Percentiles rank a stretch among this genome's conserved stretches.
Evolutionary conservation across 2,329 filamentous ascomycete genomes (phyloP).

Genomic region (Calonectria henricotiae): DNA sequence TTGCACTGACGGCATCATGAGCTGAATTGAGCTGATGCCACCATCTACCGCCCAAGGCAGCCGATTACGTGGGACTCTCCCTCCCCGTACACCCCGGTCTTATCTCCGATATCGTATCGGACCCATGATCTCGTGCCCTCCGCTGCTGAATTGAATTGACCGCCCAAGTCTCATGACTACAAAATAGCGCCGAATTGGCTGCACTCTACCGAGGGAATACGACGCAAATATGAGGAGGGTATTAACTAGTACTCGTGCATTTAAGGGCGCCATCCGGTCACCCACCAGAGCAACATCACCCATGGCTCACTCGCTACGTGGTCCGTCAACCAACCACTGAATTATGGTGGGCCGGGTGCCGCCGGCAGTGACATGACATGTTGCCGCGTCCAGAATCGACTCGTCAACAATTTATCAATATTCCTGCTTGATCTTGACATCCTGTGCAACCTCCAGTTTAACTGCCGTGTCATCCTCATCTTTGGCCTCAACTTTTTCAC

Average conservation of each 20-base stretch:
- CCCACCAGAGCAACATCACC: constrained; percentile 20
- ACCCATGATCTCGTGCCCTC: constrained; percentile 50
- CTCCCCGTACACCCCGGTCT: constrained; percentile 33
- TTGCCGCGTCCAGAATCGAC: constrained; percentile 6
- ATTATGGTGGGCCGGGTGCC: constrained; percentile 31
- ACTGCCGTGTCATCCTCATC: constrained; percentile 22
- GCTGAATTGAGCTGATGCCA: constrained; percentile 25
- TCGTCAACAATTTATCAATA: constrained; percentile 41
- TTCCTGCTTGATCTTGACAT: constrained; percentile 52
- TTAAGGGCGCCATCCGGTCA: constrained; percentile 25
- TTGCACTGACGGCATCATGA: constrained; percentile 22
- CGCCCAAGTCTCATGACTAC: constrained; percentile 36
- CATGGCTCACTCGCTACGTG: constrained; percentile 38
- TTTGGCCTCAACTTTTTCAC: constrained; percentile 53
- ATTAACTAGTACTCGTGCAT: constrained; percentile 47
- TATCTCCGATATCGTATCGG: constrained; percentile 55
- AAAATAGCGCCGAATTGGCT: constrained; percentile 44
- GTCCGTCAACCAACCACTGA: constrained; percentile 27
- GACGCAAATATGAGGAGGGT: constrained; percentile 32
- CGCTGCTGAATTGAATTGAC: constrained; percentile 36
- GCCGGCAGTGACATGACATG: constrained; percentile 30
- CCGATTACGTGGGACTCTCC: constrained; percentile 34
- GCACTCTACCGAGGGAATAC: constrained; percentile 27
- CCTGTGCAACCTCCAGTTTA: constrained; percentile 45
- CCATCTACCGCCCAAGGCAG: constrained; percentile 9